A percentile compares a stretch with the other conserved stretches of the same genome.
These are phyloP conservation scores for Rhytidiadelphus loreus DNA, from an alignment of 225 moss, liverwort and hornwort genomes.

Conservation along the genomic window DNA sequence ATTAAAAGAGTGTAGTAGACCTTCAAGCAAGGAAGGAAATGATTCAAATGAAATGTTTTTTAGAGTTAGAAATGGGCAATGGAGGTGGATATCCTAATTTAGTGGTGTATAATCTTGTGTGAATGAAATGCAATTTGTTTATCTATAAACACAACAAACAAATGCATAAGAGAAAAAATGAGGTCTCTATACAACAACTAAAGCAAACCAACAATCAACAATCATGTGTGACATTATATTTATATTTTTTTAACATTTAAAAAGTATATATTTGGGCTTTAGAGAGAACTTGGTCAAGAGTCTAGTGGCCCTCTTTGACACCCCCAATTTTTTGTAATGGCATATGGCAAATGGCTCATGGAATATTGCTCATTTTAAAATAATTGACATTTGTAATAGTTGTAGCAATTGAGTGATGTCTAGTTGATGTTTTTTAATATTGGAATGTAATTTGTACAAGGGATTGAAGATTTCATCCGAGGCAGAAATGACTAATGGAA, in stretches of 20 bases:
- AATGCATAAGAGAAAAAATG: background rate
- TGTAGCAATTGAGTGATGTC: background rate
- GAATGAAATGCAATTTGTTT: background rate
- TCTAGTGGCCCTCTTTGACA: too few relatives aligned
- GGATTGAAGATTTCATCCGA: background rate
- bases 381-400: background rate
- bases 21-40: background rate
- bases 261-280: too few relatives aligned
- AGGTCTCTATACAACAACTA: too few relatives aligned
- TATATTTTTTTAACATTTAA: too few relatives aligned
- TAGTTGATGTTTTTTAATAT: background rate
- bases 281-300: too few relatives aligned
- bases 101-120: too few relatives aligned
- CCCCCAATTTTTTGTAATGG: too few relatives aligned
- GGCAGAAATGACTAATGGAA: fast-evolving
- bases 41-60: background rate
- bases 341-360: background rate
- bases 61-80: too few relatives aligned
- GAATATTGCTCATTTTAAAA: background rate
- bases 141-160: background rate
- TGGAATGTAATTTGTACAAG: background rate
- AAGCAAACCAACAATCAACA: too few relatives aligned
- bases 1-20: background rate
- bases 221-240: too few relatives aligned
- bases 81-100: fast-evolving